Percentiles rank a stretch among this genome's conserved stretches.
These are phyloP conservation scores for Ophiostoma ips DNA, from an alignment of 2,329 filamentous ascomycete species.

Conservation along the genomic window DNA sequence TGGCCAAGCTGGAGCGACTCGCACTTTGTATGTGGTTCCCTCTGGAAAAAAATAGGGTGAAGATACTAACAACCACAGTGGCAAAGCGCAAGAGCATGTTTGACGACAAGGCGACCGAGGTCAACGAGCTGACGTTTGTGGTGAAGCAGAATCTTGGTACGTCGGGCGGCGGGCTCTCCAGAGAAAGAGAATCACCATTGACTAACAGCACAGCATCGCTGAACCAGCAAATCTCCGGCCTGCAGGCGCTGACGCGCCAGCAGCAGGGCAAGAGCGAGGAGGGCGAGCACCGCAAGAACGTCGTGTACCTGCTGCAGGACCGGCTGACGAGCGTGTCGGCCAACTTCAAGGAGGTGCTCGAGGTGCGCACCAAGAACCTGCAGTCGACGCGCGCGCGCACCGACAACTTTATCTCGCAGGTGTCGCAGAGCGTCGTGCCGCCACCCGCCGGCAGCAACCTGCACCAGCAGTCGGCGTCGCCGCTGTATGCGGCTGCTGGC, in stretches of 20 bases:
- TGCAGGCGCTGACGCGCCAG: slow-evolving; percentile 66
- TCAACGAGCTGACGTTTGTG: slow-evolving; percentile 90
- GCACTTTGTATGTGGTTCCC: slow-evolving; percentile 40
- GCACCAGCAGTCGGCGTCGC: slow-evolving; percentile 52
- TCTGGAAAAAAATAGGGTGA: too few species aligned
- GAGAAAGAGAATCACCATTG: background rate
- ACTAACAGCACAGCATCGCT: slow-evolving; percentile 26
- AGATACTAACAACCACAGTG: slow-evolving; percentile 24
- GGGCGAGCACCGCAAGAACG: slow-evolving; percentile 96
- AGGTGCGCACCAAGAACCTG: slow-evolving; percentile 94
- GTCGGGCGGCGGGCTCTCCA: background rate
- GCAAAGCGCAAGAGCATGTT: slow-evolving; percentile 96
- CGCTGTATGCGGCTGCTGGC: slow-evolving; percentile 53
- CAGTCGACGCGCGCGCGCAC: slow-evolving; percentile 84
- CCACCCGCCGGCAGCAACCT: slow-evolving; percentile 1
- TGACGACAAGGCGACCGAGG: slow-evolving; percentile 91
- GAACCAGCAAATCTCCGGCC: slow-evolving; percentile 73
- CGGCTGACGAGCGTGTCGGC: slow-evolving; percentile 84
- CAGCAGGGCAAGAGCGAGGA: slow-evolving; percentile 63
- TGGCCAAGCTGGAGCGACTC: slow-evolving; percentile 87
- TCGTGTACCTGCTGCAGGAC: slow-evolving; percentile 79
- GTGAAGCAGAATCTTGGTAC: slow-evolving; percentile 14
- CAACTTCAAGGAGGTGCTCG: slow-evolving; percentile 95
- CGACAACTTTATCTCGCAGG: slow-evolving; percentile 90
- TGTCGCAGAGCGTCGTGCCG: slow-evolving; percentile 52